phyloP scores from a whole-genome alignment of 2,329 filamentous ascomycete genomes.

The Cladosporium oxysporum region DNA sequence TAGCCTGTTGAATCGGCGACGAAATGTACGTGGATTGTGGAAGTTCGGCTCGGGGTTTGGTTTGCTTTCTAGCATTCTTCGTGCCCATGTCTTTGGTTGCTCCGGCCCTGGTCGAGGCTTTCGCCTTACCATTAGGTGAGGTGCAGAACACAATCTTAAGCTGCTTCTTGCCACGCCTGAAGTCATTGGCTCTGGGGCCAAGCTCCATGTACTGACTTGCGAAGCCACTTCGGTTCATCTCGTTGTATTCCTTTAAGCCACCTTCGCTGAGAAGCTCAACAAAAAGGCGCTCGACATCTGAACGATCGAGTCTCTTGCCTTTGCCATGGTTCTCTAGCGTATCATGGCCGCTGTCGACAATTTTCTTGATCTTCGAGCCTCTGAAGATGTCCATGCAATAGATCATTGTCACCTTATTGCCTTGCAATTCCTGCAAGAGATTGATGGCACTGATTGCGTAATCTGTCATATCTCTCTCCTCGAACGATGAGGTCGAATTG shows the following conservation, averaged over 20 bases:
- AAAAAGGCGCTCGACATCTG: slow-evolving; percentile 82
- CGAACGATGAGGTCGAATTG: slow-evolving; percentile 68
- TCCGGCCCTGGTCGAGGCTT: slow-evolving; percentile 20
- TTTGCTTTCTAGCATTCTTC: slow-evolving; percentile 30
- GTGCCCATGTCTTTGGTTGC: slow-evolving; percentile 25
- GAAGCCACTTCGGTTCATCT: slow-evolving; percentile 57
- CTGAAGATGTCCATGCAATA: slow-evolving; percentile 84
- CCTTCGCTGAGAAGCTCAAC: slow-evolving; percentile 72
- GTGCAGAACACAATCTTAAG: slow-evolving; percentile 56
- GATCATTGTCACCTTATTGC: slow-evolving; percentile 67
- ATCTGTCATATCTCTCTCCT: slow-evolving; percentile 73
- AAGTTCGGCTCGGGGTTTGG: slow-evolving; percentile 16
- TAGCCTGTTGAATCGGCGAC: slow-evolving; percentile 58
- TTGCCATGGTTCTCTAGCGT: slow-evolving; percentile 63
- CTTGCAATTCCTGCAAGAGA: slow-evolving; percentile 62
- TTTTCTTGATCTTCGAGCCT: slow-evolving; percentile 65
- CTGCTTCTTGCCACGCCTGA: slow-evolving; percentile 44
- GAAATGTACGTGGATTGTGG: slow-evolving; percentile 67
- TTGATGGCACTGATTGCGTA: slow-evolving; percentile 71
- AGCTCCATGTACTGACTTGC: slow-evolving; percentile 69
- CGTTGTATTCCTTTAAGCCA: slow-evolving; percentile 65
- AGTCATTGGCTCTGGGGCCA: slow-evolving; percentile 50
- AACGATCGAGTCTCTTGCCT: slow-evolving; percentile 68
- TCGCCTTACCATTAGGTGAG: slow-evolving; percentile 23
- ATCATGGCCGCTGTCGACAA: slow-evolving; percentile 56